These are phyloP conservation scores for Caloboletus inedulis DNA, from an alignment of 1,284 basidiomycete species.

Conservation along the genomic window DNA sequence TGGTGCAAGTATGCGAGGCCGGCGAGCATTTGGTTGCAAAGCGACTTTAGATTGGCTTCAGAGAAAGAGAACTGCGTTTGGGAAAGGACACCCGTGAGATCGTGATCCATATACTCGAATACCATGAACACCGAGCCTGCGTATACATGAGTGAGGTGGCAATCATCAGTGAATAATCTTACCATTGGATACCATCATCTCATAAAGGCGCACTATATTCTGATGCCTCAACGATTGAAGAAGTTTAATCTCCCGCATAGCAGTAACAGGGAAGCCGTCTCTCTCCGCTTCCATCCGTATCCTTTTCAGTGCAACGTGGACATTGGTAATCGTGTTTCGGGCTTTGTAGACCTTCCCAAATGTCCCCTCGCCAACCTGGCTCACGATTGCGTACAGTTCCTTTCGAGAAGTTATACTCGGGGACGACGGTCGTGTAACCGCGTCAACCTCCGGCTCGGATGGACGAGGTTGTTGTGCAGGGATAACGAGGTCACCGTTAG, in stretches of 20 bases:
- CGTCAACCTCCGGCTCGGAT: slow-evolving; percentile 29
- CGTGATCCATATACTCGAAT: slow-evolving; percentile 99
- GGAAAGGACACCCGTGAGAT: slow-evolving; percentile 91
- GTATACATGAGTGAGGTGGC: slow-evolving; percentile 12
- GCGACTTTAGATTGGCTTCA: slow-evolving; percentile 88
- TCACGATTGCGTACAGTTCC: slow-evolving; percentile 84
- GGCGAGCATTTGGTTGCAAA: slow-evolving; percentile 91
- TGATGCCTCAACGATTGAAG: slow-evolving; percentile 87
- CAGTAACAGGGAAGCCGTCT: slow-evolving; percentile 98
- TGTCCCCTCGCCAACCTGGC: slow-evolving; percentile 97
- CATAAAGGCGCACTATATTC: slow-evolving; percentile 87
- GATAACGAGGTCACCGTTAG: slow-evolving; percentile 22
- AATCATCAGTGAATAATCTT: slow-evolving; percentile 24
- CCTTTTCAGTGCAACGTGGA: slow-evolving; percentile 89
- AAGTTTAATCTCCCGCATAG: slow-evolving; percentile 98
- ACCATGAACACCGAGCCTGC: slow-evolving; percentile 97
- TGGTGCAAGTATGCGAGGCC: slow-evolving; percentile 94
- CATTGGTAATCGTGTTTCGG: slow-evolving; percentile 70
- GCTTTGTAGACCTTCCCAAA: slow-evolving; percentile 99
- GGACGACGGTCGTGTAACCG: slow-evolving; percentile 33
- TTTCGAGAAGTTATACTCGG: slow-evolving; percentile 37
- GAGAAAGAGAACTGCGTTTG: slow-evolving; percentile 86
- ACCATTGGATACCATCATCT: slow-evolving; percentile 99
- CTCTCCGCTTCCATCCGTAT: slow-evolving; percentile 98
- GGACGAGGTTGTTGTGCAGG: slow-evolving; percentile 19